Conservation (phyloP, 768 basidiomycete species). For the Pulveroboletus frians region DNA sequence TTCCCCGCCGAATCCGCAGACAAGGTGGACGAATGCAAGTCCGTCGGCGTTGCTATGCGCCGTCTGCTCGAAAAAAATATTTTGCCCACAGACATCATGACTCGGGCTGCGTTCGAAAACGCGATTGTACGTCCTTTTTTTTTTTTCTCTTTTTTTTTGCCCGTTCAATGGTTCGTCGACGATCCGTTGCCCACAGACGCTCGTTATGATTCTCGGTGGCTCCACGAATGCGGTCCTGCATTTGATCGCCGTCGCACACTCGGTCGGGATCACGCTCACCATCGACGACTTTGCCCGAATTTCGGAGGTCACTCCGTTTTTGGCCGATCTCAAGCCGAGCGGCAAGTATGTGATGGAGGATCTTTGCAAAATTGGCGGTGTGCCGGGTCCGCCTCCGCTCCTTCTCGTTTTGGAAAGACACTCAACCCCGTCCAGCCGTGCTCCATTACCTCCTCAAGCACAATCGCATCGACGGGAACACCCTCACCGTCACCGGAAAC, state of each 20-base stretch:
- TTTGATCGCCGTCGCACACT: constrained; percentile 94
- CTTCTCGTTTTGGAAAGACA: background rate
- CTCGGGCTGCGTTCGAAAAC: constrained; percentile 92
- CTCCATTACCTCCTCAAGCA: constrained; percentile 82
- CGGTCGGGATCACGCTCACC: constrained; percentile 82
- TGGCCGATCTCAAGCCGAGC: constrained; percentile 94
- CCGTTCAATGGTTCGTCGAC: constrained; percentile 1
- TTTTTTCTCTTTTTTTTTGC: background rate
- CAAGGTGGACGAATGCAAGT: constrained; percentile 79
- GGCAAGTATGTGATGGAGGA: constrained; percentile 99
- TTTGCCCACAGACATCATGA: constrained; percentile 95
- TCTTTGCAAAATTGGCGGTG: constrained; percentile 91
- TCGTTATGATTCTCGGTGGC: constrained; percentile 96
- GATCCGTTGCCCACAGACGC: constrained; percentile 47
- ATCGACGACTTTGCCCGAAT: constrained; percentile 93
- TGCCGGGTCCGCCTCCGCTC: constrained; percentile 65
- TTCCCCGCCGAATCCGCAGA: constrained; percentile 92
- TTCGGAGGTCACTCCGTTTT: constrained; percentile 88
- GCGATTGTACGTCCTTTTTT: constrained; percentile 64
- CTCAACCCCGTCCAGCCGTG: constrained; percentile 50
- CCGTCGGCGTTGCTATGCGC: constrained; percentile 77
- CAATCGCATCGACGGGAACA: constrained; percentile 85
- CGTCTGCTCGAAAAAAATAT: constrained; percentile 89
- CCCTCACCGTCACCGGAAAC: constrained; percentile 84
- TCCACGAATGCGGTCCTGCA: constrained; percentile 98